These are phyloP conservation scores for Boletus vermiculosoides DNA, from an alignment of 768 basidiomycete genomes.

Conservation along the genomic window DNA sequence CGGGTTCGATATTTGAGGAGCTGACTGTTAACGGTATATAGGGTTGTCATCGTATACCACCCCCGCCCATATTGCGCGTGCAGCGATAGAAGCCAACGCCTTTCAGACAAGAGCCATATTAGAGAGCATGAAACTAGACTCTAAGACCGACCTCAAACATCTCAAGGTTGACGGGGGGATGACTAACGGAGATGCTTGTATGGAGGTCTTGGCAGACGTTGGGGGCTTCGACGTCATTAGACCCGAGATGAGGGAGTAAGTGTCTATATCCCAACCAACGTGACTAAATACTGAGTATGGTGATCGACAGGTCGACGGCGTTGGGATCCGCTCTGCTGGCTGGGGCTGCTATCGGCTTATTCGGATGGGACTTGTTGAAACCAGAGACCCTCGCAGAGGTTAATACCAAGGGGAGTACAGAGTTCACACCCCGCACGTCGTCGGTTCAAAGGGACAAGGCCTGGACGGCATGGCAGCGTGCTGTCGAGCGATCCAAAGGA, in stretches of 20 bases:
- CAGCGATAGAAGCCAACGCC: slow-evolving; percentile 93
- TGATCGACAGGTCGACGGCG: slow-evolving; percentile 75
- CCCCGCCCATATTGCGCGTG: slow-evolving; percentile 89
- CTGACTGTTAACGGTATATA: slow-evolving; percentile 22
- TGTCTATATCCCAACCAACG: slow-evolving; percentile 13
- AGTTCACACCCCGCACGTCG: slow-evolving; percentile 59
- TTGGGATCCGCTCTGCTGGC: slow-evolving; percentile 94
- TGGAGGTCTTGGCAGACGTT: slow-evolving; percentile 83
- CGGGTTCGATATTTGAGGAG: not conserved
- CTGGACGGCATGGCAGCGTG: slow-evolving; percentile 85
- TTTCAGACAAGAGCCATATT: slow-evolving; percentile 95
- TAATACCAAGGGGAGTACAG: slow-evolving; percentile 77
- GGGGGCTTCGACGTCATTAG: slow-evolving; percentile 91
- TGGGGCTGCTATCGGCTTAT: slow-evolving; percentile 80
- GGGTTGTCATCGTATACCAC: slow-evolving; percentile 86
- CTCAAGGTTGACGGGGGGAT: slow-evolving; percentile 98
- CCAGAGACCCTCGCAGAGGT: slow-evolving; percentile 84
- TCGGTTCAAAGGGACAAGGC: slow-evolving; percentile 57
- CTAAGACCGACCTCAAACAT: slow-evolving; percentile 71
- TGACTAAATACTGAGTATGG: not conserved
- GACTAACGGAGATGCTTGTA: slow-evolving; percentile 89
- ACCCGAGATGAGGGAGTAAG: slow-evolving; percentile 95
- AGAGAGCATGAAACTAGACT: slow-evolving; percentile 93
- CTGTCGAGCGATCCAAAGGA: slow-evolving; percentile 76
- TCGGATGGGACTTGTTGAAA: slow-evolving; percentile 86